These are phyloP conservation scores for Hexamita inflata DNA, from an alignment of 208 protist genomes.

Conservation along the genomic window DNA sequence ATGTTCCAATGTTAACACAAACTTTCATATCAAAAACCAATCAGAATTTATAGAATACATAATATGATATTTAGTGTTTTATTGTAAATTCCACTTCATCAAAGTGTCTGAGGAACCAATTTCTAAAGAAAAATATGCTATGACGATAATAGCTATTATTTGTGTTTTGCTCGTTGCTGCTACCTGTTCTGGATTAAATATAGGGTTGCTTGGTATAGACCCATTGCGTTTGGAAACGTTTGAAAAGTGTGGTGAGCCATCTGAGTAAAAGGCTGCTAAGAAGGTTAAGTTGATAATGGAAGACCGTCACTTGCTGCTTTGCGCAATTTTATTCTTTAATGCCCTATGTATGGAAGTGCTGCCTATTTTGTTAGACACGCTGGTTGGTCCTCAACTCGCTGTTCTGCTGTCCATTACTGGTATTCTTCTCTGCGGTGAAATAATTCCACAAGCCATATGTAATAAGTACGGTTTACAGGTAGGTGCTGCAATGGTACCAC, in stretches of 20 bases:
- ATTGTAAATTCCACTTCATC: no score
- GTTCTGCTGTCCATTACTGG: constrained; percentile 51
- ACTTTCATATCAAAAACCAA: no score
- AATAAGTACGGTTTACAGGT: constrained; percentile 52
- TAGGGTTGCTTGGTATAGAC: constrained; percentile 2
- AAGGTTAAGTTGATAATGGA: neutral
- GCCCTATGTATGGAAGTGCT: constrained; percentile 33
- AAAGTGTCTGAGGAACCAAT: no score
- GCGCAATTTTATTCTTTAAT: neutral
- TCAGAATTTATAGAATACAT: no score
- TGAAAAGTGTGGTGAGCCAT: neutral
- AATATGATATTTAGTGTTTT: no score
- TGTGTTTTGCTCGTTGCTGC: neutral
- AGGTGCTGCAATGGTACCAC: constrained; percentile 49
- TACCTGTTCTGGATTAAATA: constrained; percentile 6
- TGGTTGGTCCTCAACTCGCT: constrained; percentile 51
- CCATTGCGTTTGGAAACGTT: neutral
- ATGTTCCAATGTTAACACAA: no score
- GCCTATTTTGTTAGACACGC: constrained; percentile 53
- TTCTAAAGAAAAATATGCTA: no score
- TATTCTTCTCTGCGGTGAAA: constrained; percentile 57
- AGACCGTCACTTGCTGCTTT: neutral
- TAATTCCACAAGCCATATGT: constrained; percentile 57
- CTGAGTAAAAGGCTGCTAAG: neutral
- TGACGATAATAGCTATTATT: neutral